Percentiles rank a stretch among this genome's conserved stretches.
Evolutionary conservation across 768 basidiomycete genomes (phyloP).

Genomic region (Tulasnella sp.): DNA sequence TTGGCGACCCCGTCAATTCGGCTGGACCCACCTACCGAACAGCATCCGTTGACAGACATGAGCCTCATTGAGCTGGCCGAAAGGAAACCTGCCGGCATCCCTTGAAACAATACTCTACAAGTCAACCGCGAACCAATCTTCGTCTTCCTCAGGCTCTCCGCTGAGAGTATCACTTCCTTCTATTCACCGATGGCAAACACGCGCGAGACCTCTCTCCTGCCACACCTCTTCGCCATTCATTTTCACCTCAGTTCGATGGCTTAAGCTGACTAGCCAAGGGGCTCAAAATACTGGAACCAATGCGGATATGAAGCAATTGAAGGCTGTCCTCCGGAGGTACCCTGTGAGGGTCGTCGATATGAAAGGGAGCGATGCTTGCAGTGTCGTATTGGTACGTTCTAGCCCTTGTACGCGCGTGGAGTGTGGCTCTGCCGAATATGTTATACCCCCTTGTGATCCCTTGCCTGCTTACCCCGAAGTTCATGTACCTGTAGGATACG

Average conservation of each 20-base stretch:
- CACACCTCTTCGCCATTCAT: not conserved
- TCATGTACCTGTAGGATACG: conserved; percentile 3
- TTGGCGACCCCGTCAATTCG: not conserved
- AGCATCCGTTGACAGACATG: conserved; percentile 3
- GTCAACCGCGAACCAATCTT: not conserved
- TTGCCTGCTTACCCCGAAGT: not conserved
- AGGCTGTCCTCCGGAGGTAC: conserved; percentile 10
- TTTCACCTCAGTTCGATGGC: conserved; percentile 17
- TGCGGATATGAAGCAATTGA: conserved; percentile 24
- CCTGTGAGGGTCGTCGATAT: conserved; percentile 21
- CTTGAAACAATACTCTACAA: not conserved
- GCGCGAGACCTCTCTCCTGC: conserved; percentile 5
- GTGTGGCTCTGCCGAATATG: not conserved
- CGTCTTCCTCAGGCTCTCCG: not conserved
- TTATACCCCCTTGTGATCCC: too few relatives aligned
- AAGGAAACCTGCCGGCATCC: conserved; percentile 5
- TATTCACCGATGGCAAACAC: conserved; percentile 23
- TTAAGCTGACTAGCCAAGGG: conserved; percentile 12
- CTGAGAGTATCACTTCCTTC: not conserved
- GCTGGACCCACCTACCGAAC: conserved; percentile 14
- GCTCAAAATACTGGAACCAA: conserved; percentile 22
- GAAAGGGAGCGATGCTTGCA: conserved; percentile 21
- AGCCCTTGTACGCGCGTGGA: not conserved
- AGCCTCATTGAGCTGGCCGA: conserved; percentile 13
- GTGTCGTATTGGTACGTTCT: not conserved